These are phyloP conservation scores for Didymella segeticola DNA, from an alignment of 2,329 filamentous ascomycete genomes.

Conservation along the genomic window DNA sequence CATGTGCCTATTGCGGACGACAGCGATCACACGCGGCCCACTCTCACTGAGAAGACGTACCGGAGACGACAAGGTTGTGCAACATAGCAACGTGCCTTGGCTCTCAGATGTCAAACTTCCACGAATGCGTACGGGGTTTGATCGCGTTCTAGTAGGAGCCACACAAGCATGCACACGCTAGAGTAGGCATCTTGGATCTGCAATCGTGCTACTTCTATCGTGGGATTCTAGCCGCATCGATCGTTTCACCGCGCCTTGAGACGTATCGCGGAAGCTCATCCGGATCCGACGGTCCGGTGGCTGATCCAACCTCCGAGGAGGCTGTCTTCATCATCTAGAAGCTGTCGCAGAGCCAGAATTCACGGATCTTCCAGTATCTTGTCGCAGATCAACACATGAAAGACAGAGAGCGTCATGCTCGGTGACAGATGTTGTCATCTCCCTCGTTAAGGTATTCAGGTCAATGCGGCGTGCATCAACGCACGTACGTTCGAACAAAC, in stretches of 20 bases:
- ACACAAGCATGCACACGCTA: not conserved
- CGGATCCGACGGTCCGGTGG: not conserved
- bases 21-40: not conserved
- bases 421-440: not conserved
- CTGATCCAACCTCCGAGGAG: not conserved
- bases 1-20: constrained; percentile 2
- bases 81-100: not conserved
- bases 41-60: not conserved
- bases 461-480: not conserved
- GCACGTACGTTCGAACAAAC: not conserved
- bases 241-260: not conserved
- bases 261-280: not conserved
- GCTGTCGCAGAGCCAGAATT: not conserved
- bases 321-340: not conserved
- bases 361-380: too few relatives aligned
- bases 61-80: not conserved
- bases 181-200: not conserved
- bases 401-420: not conserved
- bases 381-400: not conserved
- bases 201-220: not conserved
- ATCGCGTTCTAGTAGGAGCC: not conserved
- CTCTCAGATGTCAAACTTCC: not conserved
- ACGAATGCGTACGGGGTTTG: not conserved
- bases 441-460: not conserved
- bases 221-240: not conserved